Percentiles rank a stretch among this genome's conserved stretches.
phyloP scores from a whole-genome alignment of 2,329 filamentous ascomycete genomes.

The Sporothrix curviconia region DNA sequence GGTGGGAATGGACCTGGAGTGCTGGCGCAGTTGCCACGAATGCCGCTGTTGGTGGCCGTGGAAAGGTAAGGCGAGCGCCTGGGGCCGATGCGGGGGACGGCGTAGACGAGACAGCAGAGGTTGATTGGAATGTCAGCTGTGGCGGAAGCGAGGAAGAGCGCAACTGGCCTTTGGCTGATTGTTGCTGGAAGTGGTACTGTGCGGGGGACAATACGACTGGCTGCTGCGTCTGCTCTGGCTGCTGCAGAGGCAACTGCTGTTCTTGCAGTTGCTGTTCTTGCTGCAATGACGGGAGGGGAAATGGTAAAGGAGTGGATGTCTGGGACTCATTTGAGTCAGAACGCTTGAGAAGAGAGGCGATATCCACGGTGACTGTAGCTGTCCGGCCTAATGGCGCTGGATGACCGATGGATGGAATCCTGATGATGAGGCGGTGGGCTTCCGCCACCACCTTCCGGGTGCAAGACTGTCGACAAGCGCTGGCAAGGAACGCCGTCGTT shows the following conservation, averaged over 20 bases:
- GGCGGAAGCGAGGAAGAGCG: slow-evolving; percentile 33
- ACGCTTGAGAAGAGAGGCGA: slow-evolving; percentile 78
- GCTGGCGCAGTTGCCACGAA: slow-evolving; percentile 18
- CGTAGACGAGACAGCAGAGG: slow-evolving; percentile 21
- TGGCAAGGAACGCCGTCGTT: background rate
- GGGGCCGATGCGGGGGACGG: slow-evolving; percentile 32
- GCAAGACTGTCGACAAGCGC: background rate
- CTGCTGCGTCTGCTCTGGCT: background rate
- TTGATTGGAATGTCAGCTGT: slow-evolving; percentile 5
- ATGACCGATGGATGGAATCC: slow-evolving; percentile 17
- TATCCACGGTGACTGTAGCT: slow-evolving; percentile 79
- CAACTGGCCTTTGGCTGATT: slow-evolving; percentile 26
- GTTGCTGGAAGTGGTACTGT: background rate
- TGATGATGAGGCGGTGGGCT: slow-evolving; percentile 1
- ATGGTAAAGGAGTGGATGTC: slow-evolving; percentile 31
- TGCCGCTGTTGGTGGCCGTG: background rate
- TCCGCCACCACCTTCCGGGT: slow-evolving; percentile 7
- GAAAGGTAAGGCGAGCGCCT: slow-evolving; percentile 16
- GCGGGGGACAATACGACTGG: background rate
- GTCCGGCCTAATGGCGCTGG: slow-evolving; percentile 29
- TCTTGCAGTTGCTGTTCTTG: background rate
- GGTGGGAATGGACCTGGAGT: background rate
- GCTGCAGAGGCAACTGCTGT: background rate
- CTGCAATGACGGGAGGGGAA: background rate
- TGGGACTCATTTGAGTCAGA: slow-evolving; percentile 67